These are phyloP conservation scores for Exophiala bonariae DNA, from an alignment of 2,329 filamentous ascomycete species.

Conservation along the genomic window DNA sequence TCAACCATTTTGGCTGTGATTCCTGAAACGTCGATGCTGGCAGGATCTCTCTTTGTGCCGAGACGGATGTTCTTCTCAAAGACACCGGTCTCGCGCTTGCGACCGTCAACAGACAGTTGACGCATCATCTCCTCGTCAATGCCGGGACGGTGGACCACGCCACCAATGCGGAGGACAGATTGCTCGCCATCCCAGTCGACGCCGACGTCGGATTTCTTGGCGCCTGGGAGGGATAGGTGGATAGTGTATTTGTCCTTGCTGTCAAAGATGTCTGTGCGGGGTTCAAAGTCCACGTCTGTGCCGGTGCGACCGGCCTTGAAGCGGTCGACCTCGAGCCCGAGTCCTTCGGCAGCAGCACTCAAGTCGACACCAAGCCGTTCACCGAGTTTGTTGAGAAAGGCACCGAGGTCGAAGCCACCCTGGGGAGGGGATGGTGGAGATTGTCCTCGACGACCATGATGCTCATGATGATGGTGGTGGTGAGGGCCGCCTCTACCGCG, in stretches of 20 bases:
- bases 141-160: constrained; percentile 71
- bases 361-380: constrained; percentile 34
- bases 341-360: constrained; percentile 25
- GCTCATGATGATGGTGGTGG: constrained; percentile 7
- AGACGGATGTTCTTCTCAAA: constrained; percentile 72
- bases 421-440: constrained; percentile 9
- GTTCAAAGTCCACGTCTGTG: constrained; percentile 38
- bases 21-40: constrained; percentile 63
- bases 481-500: constrained; percentile 3
- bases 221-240: constrained; percentile 73
- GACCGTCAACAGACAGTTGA: constrained; percentile 65
- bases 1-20: constrained; percentile 79
- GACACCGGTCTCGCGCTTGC: constrained; percentile 71
- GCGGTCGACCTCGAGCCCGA: constrained; percentile 23
- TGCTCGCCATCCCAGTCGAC: constrained; percentile 74
- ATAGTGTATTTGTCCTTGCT: constrained; percentile 65
- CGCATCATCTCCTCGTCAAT: constrained; percentile 68
- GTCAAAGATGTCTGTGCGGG: constrained; percentile 66
- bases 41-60: constrained; percentile 50
- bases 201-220: constrained; percentile 74
- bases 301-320: constrained; percentile 13
- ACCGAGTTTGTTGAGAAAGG: constrained; percentile 32
- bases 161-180: constrained; percentile 65
- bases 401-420: constrained; percentile 19
- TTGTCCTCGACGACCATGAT: constrained; percentile 23